phyloP scores from a whole-genome alignment of 805 yeast genomes.

The Candida ortonii region DNA sequence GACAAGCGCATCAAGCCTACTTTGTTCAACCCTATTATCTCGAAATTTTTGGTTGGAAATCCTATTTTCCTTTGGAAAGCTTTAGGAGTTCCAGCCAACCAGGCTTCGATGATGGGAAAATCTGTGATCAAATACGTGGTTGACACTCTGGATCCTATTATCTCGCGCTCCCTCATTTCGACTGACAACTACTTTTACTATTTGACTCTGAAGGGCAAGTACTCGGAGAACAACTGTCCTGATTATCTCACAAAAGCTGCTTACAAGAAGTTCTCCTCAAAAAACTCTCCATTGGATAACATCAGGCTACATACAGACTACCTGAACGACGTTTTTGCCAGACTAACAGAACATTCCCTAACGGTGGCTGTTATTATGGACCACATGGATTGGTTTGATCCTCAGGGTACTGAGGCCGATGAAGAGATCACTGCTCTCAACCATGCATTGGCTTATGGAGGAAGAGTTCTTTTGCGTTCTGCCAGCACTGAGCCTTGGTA shows the following conservation, averaged over 20 bases:
- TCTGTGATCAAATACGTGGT: constrained; percentile 68
- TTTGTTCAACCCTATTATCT: constrained; percentile 66
- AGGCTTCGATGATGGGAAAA: constrained; percentile 74
- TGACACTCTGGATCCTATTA: constrained; percentile 76
- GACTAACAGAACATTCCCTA: constrained; percentile 59
- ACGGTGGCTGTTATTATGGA: constrained; percentile 84
- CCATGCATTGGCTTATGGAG: constrained; percentile 61
- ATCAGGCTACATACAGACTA: constrained; percentile 79
- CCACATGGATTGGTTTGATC: constrained; percentile 90
- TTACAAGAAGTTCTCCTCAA: constrained; percentile 45
- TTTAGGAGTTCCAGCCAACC: constrained; percentile 84
- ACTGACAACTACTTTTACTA: constrained; percentile 78
- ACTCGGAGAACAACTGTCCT: constrained; percentile 66
- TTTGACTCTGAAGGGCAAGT: constrained; percentile 60
- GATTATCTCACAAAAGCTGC: constrained; percentile 65
- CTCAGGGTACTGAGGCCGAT: constrained; percentile 58
- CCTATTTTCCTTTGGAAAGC: constrained; percentile 88
- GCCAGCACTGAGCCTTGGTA: constrained; percentile 80
- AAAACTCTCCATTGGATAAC: constrained; percentile 56
- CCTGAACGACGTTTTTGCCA: constrained; percentile 68
- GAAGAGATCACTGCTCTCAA: constrained; percentile 64
- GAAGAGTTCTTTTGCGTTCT: constrained; percentile 73
- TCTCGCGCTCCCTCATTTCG: constrained; percentile 60
- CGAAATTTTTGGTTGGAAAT: constrained; percentile 69
- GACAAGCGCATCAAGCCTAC: constrained; percentile 60